Evolutionary conservation across 1,284 basidiomycete genomes (phyloP), one percentile per base, ranked within the genome.

Genomic region (Ceratobasidium sp.): DNA sequence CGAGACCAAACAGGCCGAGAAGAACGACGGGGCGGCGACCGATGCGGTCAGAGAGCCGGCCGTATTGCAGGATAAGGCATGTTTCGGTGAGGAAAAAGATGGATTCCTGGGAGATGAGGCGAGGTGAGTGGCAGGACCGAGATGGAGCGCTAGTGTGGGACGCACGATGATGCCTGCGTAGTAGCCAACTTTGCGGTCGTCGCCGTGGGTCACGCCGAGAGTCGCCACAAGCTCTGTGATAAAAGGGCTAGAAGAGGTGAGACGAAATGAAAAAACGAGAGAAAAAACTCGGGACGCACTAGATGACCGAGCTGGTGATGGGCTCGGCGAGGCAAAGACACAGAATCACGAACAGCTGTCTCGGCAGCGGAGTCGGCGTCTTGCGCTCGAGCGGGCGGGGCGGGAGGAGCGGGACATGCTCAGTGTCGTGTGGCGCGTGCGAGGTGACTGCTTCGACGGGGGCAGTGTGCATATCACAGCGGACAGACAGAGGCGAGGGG

Each of bases 11-110:
- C 1, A 94, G 83, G 2, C 93, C 93, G 2, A 85, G 85, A 74
- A 94, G 85, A 78, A 94, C 88, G 54, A 94, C 89, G 5, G 92
- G 93, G 78, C 90, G 91, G 41, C 93, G 89, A 38, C 93, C 93
- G 50, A 93, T 84, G 59, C 87, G 86, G 81, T 94, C 93, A 6
- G 93, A 94, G 14, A 90, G 80, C 27, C 91, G 89, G 82, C 91
- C 91, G 92, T 93, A 94, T 78, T 93, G 89, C 57, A 94, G 85
- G 20, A 74, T 78, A 50, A 78, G 77, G 38, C 68, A 71, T 0
- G 93, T 91, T 84, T 93, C 90, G 5, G 90, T 89, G 59, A 91
- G 84, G 81, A 90, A 93, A 85, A 93, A 93, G 30, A 92, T 83
- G 10, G 92, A 93, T 88, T 93, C 88, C 92, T 93, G 78, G 4